Evolutionary conservation across 306 rosid genomes (phyloP).

Genomic region (Quercus wislizeni): DNA sequence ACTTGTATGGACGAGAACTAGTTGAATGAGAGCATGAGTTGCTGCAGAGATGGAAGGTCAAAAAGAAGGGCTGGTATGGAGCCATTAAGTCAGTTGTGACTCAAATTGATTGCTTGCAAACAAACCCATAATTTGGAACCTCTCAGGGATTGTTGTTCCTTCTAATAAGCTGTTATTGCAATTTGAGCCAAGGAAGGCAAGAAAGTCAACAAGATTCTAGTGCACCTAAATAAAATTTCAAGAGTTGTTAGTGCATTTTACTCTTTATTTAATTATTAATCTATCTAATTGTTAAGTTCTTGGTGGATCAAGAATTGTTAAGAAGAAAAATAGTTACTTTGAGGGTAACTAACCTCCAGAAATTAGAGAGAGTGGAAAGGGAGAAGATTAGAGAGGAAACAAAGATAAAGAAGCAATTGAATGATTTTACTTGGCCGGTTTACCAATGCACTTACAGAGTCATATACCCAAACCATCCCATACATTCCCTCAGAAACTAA

Average conservation of each 20-base stretch:
- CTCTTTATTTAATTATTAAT: not conserved
- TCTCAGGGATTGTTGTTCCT: conserved; percentile 31
- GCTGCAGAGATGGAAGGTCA: conserved; percentile 59
- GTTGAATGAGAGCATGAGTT: conserved; percentile 62
- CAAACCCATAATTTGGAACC: conserved; percentile 18
- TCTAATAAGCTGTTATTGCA: conserved; percentile 52
- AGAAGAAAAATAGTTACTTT: no score
- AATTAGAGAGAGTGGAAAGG: no score
- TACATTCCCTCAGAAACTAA: no score
- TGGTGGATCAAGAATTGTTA: no score
- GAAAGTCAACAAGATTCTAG: not conserved
- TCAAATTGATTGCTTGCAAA: conserved; percentile 65
- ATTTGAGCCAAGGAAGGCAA: conserved; percentile 56
- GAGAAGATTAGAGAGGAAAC: no score
- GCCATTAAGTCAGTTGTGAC: conserved; percentile 48
- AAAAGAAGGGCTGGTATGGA: conserved; percentile 49
- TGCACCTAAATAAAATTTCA: no score
- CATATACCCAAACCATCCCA: no score
- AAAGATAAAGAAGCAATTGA: no score
- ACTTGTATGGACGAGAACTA: conserved; percentile 37
- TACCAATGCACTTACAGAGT: no score
- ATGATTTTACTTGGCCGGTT: no score
- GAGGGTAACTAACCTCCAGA: no score
- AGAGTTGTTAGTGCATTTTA: no score
- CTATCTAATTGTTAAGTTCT: not conserved